These are phyloP conservation scores for Epithemia pelagica DNA, from an alignment of 108 stramenopile genomes.

Conservation along the genomic window DNA sequence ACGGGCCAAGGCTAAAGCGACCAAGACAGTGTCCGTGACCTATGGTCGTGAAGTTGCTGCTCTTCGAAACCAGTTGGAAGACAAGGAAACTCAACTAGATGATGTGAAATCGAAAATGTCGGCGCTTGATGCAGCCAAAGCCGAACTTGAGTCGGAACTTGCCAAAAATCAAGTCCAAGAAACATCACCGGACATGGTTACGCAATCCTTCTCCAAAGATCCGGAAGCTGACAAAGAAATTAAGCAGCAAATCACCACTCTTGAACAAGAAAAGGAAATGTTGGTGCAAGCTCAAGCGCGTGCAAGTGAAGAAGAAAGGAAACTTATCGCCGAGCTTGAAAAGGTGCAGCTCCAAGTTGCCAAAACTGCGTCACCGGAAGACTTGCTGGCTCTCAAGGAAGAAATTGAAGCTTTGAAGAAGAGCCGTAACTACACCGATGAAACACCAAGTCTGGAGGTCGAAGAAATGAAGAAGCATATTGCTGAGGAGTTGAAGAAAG, in stretches of 20 bases:
- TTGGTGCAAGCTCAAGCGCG: background rate
- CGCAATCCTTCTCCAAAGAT: background rate
- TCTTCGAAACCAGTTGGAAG: slow-evolving; percentile 1
- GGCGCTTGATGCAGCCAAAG: slow-evolving; percentile 3
- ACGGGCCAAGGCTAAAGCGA: slow-evolving; percentile 7
- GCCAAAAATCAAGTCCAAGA: background rate
- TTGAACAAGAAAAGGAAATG: background rate
- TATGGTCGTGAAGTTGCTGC: background rate
- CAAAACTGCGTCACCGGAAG: slow-evolving; percentile 1
- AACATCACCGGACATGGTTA: background rate
- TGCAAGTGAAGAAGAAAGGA: slow-evolving; percentile 5
- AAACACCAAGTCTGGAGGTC: background rate
- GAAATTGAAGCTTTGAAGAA: slow-evolving; percentile 4
- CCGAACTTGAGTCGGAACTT: slow-evolving; percentile 2
- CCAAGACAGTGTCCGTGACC: background rate
- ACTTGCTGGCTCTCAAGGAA: background rate
- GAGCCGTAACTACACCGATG: background rate
- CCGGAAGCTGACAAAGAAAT: background rate
- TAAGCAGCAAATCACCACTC: slow-evolving; percentile 1
- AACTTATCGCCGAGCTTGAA: slow-evolving; percentile 1
- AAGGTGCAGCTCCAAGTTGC: slow-evolving; percentile 5
- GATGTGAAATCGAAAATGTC: background rate
- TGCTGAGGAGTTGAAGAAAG: background rate
- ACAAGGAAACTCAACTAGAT: background rate
- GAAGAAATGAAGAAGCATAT: slow-evolving; percentile 8